Percentiles rank a stretch among this genome's conserved stretches.
phyloP scores from a whole-genome alignment of 441 rosid species.

The Lagerstroemia fauriei region DNA sequence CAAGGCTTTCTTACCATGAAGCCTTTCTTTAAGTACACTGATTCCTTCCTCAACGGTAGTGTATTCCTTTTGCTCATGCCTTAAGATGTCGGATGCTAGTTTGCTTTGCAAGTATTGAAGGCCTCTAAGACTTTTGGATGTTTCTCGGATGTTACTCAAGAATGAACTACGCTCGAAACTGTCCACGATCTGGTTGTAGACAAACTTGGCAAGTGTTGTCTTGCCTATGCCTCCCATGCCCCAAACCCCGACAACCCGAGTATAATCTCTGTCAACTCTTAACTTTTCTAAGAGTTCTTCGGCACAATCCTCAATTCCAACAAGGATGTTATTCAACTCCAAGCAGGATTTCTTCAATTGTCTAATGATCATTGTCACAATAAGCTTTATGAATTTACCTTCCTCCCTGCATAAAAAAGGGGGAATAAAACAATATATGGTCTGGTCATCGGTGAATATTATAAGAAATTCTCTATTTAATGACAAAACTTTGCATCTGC shows the following conservation, averaged over 20 bases:
- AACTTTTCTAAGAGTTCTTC: background rate
- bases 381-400: background rate
- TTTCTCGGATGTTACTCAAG: background rate
- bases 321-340: background rate
- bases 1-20: background rate
- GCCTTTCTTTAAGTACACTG: background rate
- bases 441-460: too few relatives aligned
- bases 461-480: too few relatives aligned
- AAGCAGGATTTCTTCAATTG: background rate
- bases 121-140: background rate
- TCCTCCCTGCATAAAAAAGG: background rate
- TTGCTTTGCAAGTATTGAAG: background rate
- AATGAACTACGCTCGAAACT: too few relatives aligned
- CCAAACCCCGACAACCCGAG: too few relatives aligned
- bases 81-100: background rate
- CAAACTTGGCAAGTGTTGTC: too few relatives aligned
- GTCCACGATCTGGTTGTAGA: too few relatives aligned
- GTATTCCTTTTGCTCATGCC: too few relatives aligned
- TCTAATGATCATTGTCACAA: background rate
- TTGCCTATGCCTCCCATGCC: too few relatives aligned
- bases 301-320: constrained; percentile 5
- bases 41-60: background rate
- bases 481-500: too few relatives aligned
- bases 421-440: too few relatives aligned
- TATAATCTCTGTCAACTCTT: background rate